Conservation (phyloP, 257 asterid species). For the Scutellaria baicalensis region DNA sequence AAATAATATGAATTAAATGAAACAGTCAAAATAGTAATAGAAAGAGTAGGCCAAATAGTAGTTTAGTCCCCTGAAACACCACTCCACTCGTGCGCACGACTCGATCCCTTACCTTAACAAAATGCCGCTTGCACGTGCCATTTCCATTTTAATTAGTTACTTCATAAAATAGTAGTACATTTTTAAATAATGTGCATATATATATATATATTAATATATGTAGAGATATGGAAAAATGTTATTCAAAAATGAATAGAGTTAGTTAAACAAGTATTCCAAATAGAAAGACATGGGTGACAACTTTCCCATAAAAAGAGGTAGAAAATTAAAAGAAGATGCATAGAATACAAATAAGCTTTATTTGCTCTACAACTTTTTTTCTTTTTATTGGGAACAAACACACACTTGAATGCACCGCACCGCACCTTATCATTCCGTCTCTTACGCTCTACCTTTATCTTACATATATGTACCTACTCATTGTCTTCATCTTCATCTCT, state of each 20-base stretch:
- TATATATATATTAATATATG: not conserved
- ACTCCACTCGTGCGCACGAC: conserved; percentile 59
- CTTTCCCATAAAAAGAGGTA: conserved; percentile 26
- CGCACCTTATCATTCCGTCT: conserved; percentile 16
- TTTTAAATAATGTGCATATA: not conserved
- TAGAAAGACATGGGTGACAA: conserved; percentile 46
- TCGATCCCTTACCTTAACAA: no score
- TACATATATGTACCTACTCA: not conserved
- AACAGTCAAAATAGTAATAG: no score
- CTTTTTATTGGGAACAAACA: conserved; percentile 31
- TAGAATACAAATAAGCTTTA: conserved; percentile 17
- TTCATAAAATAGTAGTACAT: no score
- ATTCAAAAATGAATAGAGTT: not conserved
- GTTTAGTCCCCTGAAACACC: conserved; percentile 4
- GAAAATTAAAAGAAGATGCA: conserved; percentile 18
- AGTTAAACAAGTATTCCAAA: conserved; percentile 24
- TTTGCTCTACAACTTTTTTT: conserved; percentile 7
- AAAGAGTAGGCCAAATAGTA: not conserved
- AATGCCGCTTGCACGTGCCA: conserved; percentile 32
- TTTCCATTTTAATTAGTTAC: not conserved
- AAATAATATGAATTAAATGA: not conserved
- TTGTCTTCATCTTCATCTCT: conserved; percentile 13
- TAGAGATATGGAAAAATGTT: no score
- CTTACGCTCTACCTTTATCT: not conserved
- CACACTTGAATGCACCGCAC: conserved; percentile 27